Conservation (phyloP, 2,329 filamentous ascomycete genomes). For the Pseudovirgaria hyperparasitica region DNA sequence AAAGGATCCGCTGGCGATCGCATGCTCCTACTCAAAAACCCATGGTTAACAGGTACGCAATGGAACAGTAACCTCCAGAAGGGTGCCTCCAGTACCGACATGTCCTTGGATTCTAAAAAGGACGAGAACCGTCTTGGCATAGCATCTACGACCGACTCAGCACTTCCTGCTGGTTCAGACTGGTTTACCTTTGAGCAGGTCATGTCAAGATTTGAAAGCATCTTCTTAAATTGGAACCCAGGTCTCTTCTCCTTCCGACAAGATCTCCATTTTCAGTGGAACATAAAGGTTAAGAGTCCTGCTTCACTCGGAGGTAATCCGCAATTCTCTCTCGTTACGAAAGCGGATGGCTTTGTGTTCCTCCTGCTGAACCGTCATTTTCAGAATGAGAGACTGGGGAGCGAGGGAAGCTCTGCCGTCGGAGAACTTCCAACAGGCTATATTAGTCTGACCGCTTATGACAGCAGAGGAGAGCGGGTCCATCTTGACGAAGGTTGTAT, state of each 20-base stretch:
- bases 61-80: slow-evolving; percentile 46
- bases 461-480: slow-evolving; percentile 56
- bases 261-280: slow-evolving; percentile 85
- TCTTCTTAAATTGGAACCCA: slow-evolving; percentile 97
- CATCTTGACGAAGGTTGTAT: slow-evolving; percentile 60
- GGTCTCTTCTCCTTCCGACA: slow-evolving; percentile 67
- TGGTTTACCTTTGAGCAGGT: slow-evolving; percentile 89
- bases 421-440: slow-evolving; percentile 47
- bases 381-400: slow-evolving; percentile 37
- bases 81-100: neutral
- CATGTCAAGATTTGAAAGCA: slow-evolving; percentile 82
- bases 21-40: slow-evolving; percentile 80
- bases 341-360: slow-evolving; percentile 56
- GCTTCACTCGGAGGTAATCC: slow-evolving; percentile 55
- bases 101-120: neutral
- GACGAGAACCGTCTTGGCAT: no score
- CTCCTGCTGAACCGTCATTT: slow-evolving; percentile 80
- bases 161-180: slow-evolving; percentile 44
- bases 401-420: slow-evolving; percentile 15
- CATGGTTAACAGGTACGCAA: slow-evolving; percentile 74
- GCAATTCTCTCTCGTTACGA: slow-evolving; percentile 43
- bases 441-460: slow-evolving; percentile 77
- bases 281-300: slow-evolving; percentile 33
- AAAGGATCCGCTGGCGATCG: slow-evolving; percentile 50
- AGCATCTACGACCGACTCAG: neutral